Conservation (phyloP, 2,329 filamentous ascomycete genomes). For the Neoascochyta sp. region DNA sequence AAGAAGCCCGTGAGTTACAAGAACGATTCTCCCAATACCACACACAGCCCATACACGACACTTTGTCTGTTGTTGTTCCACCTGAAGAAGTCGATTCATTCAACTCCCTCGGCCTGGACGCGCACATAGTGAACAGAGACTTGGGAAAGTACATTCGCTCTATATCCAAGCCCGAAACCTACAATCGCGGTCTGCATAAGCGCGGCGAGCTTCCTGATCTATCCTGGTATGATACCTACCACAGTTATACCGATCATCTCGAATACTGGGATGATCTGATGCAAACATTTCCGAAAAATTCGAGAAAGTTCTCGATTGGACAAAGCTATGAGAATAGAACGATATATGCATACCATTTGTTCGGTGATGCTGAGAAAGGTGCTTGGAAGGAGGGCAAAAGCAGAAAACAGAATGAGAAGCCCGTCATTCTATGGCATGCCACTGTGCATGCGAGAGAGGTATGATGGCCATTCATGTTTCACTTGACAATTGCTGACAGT, state of each 20-base stretch:
- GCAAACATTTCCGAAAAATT: constrained; percentile 23
- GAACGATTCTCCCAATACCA: constrained; percentile 15
- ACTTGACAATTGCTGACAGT: not conserved
- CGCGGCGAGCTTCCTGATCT: constrained; percentile 39
- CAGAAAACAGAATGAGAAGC: constrained; percentile 16
- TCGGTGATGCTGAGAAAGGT: constrained; percentile 20
- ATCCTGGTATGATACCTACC: constrained; percentile 38
- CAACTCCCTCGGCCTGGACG: constrained; percentile 35
- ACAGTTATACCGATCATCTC: constrained; percentile 29
- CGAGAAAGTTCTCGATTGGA: constrained; percentile 25
- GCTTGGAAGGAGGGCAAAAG: constrained; percentile 3
- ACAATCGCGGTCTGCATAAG: constrained; percentile 13
- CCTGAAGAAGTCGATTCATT: constrained; percentile 40
- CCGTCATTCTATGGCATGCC: constrained; percentile 32
- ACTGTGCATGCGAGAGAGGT: constrained; percentile 35
- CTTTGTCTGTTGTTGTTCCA: constrained; percentile 37
- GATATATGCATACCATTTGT: constrained; percentile 27
- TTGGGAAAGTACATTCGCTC: constrained; percentile 43
- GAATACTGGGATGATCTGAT: constrained; percentile 31
- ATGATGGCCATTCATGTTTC: constrained; percentile 32
- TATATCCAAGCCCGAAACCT: constrained; percentile 9
- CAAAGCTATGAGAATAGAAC: constrained; percentile 30
- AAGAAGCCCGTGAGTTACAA: constrained; percentile 13
- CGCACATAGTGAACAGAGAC: constrained; percentile 43
- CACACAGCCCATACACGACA: constrained; percentile 18